Evolutionary conservation across 139 green algal genomes (phyloP).

Genomic region (Trebouxia sp.): DNA sequence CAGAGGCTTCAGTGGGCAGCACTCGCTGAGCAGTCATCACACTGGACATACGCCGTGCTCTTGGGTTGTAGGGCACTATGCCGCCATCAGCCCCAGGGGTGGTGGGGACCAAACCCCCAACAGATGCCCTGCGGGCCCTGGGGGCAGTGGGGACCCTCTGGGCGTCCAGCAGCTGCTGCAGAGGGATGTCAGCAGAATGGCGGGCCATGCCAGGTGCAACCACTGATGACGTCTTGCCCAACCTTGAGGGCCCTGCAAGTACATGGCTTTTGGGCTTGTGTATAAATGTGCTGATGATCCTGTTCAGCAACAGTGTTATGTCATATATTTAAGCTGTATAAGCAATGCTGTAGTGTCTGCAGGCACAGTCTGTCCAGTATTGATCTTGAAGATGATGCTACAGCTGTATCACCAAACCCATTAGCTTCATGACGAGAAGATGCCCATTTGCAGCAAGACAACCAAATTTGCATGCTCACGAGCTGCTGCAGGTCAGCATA

Average conservation of each 20-base stretch:
- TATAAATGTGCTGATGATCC: too few species aligned
- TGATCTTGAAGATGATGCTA: too few species aligned
- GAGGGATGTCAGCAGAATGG: conserved; percentile 2
- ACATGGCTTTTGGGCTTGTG: too few species aligned
- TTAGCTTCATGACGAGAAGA: too few species aligned
- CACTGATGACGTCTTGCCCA: conserved; percentile 11
- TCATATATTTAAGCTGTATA: too few species aligned
- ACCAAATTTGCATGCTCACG: too few species aligned
- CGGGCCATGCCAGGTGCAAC: neutral
- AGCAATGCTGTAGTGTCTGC: too few species aligned
- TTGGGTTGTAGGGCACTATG: conserved; percentile 13
- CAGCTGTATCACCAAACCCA: too few species aligned
- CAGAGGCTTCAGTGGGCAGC: neutral
- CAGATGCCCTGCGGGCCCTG: conserved; percentile 6
- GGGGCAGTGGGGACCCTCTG: conserved; percentile 13
- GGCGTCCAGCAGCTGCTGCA: conserved; percentile 20
- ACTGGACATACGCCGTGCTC: conserved; percentile 16
- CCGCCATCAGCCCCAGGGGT: conserved; percentile 1
- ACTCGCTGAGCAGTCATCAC: conserved; percentile 4
- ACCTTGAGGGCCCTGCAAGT: neutral
- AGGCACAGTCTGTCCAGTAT: too few species aligned
- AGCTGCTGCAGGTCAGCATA: too few species aligned
- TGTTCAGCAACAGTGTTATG: too few species aligned
- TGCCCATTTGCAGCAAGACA: too few species aligned
- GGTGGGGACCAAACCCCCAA: neutral